These are phyloP conservation scores for Coemansia asiatica DNA, from an alignment of 192 early-diverging fungal genomes.

Conservation along the genomic window DNA sequence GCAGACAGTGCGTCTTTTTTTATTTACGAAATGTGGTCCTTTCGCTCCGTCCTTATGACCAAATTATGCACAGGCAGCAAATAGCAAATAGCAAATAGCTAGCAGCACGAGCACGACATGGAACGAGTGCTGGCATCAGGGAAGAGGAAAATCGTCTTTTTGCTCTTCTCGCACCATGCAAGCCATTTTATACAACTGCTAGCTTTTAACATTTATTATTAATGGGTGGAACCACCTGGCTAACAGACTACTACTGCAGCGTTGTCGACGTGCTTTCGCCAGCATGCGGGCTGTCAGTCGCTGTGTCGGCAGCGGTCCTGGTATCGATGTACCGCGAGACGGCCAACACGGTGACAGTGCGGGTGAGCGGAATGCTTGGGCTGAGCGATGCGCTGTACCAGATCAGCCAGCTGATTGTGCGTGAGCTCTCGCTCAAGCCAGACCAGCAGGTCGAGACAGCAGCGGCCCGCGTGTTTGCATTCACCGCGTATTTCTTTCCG, in stretches of 20 bases:
- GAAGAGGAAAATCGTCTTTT: background rate
- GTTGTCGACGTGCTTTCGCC: constrained; percentile 46
- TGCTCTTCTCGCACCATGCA: background rate
- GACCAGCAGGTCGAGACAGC: constrained; percentile 11
- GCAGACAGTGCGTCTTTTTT: too few species aligned
- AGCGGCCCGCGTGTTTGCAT: constrained; percentile 40
- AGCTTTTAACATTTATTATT: background rate
- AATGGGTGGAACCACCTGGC: constrained; percentile 24
- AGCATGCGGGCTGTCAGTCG: constrained; percentile 42
- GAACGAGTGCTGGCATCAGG: too few species aligned
- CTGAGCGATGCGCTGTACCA: constrained; percentile 42
- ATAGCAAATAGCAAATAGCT: too few species aligned
- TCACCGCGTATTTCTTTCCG: constrained; percentile 37
- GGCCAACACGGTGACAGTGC: constrained; percentile 38
- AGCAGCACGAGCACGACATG: too few species aligned
- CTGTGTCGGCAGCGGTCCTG: constrained; percentile 35
- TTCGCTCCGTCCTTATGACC: too few species aligned
- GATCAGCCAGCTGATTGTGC: constrained; percentile 33
- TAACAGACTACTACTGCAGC: constrained; percentile 43
- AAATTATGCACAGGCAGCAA: too few species aligned
- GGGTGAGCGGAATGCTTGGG: constrained; percentile 44
- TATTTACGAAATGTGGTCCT: too few species aligned
- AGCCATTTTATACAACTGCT: background rate
- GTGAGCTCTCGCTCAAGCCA: constrained; percentile 33
- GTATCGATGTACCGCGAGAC: constrained; percentile 44